Evolutionary conservation across 2,329 filamentous ascomycete genomes (phyloP), one percentile per base, ranked within the genome.

Genomic region (Claviceps arundinis): DNA sequence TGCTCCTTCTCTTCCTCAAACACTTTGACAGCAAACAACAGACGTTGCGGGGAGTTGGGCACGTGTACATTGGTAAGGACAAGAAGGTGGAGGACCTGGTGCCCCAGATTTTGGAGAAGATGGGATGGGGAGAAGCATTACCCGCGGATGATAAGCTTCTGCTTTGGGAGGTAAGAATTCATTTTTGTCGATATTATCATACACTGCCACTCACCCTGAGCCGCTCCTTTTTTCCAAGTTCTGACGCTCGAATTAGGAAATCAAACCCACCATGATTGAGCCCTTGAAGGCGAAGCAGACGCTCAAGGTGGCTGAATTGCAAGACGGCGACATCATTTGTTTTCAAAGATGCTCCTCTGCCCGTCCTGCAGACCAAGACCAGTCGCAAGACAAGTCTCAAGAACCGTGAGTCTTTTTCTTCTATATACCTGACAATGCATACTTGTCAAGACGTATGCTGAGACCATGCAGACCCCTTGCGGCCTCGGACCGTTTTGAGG

Each of bases 181-280:
- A 16, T 40, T n/a, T 30, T n/a, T 22, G 5, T 41, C 26, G 16
- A 8, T 5, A 24, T 13, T 19, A 14, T 16, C 13, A 9, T 19
- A 5, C 11, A 42, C 9, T 17, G 8, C 2, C 11, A 42, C 5
- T 42, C n/a, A 6, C 5, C 11, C n/a, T 45, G 43, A 45, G 30
- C 4, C 4, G 30, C 30, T 34, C 9, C 16, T 9, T 7, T 22
- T 44, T 44, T 42, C 17, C 17, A 5, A 3, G 17, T 19, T 41
- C 17, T 41, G 24, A 14, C 30, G 30, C 30, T 42, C 40, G 40
- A 49, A 26, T 45, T 37, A 80, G 76, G 93, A 98, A 72, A 97
- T 98, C 70, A 98, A 97, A 70, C 89, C 90, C 50, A 87, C 82
- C 55, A 97, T 97, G 90, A 95, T 98, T 58, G 94, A 98, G 64